These are phyloP conservation scores for Penicillium odoratum DNA, from an alignment of 495 filamentous ascomycete species.

Conservation along the genomic window DNA sequence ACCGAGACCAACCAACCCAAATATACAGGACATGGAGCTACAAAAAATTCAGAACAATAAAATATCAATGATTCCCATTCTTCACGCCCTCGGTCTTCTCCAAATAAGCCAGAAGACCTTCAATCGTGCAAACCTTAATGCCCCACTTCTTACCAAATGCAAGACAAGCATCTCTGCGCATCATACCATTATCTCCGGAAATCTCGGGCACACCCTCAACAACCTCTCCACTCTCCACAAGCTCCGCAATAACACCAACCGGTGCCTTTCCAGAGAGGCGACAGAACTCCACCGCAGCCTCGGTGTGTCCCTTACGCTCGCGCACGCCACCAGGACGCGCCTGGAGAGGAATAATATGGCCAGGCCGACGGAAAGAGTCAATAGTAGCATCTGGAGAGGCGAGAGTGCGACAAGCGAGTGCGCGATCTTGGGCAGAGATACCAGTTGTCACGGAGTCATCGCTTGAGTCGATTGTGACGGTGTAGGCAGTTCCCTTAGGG, in stretches of 20 bases:
- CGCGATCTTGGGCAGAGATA: slow-evolving; percentile 85
- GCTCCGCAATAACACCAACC: slow-evolving; percentile 81
- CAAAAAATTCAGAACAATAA: neutral
- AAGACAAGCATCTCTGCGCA: slow-evolving; percentile 88
- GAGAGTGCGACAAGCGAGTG: slow-evolving; percentile 76
- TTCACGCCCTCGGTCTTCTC: slow-evolving; percentile 52
- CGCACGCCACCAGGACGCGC: slow-evolving; percentile 79
- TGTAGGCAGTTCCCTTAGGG: slow-evolving; percentile 89
- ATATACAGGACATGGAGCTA: slow-evolving; percentile 1
- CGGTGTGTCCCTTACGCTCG: slow-evolving; percentile 81
- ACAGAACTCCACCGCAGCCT: slow-evolving; percentile 88
- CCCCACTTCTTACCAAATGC: slow-evolving; percentile 86
- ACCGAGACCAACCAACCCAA: slow-evolving; percentile 17
- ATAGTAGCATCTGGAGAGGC: slow-evolving; percentile 61
- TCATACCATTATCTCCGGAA: slow-evolving; percentile 72
- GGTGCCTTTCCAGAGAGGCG: slow-evolving; percentile 70
- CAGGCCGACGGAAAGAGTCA: slow-evolving; percentile 73
- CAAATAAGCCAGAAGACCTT: slow-evolving; percentile 78
- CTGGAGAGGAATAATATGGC: slow-evolving; percentile 86
- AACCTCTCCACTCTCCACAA: slow-evolving; percentile 76
- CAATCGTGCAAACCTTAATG: slow-evolving; percentile 92
- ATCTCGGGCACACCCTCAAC: slow-evolving; percentile 59
- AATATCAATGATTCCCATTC: slow-evolving; percentile 42
- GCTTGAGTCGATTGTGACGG: slow-evolving; percentile 76
- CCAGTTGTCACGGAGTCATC: slow-evolving; percentile 77